These are phyloP conservation scores for Ogataea henricii DNA, from an alignment of 805 yeast genomes.

Conservation along the genomic window DNA sequence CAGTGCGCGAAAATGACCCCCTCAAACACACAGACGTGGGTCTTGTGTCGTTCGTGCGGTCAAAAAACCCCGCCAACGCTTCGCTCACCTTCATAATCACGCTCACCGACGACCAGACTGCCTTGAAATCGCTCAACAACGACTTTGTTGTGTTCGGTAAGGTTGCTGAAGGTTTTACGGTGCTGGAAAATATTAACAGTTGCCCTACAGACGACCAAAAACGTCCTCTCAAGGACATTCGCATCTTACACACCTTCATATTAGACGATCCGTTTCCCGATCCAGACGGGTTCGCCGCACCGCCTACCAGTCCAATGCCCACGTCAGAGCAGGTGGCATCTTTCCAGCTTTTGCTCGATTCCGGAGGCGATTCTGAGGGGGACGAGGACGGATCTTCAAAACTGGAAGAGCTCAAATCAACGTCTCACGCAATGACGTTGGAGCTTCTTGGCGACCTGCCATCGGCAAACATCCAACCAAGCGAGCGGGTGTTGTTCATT, in stretches of 20 bases:
- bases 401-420: slow-evolving; percentile 36
- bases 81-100: slow-evolving; percentile 43
- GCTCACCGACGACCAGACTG: slow-evolving; percentile 31
- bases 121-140: slow-evolving; percentile 28
- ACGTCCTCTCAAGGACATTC: slow-evolving; percentile 49
- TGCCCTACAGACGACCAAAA: slow-evolving; percentile 40
- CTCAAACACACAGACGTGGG: slow-evolving; percentile 36
- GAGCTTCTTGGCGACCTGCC: slow-evolving; percentile 68
- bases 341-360: slow-evolving; percentile 34
- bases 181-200: slow-evolving; percentile 46
- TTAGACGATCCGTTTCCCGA: slow-evolving; percentile 57
- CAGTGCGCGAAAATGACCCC: slow-evolving; percentile 22
- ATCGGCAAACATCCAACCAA: slow-evolving; percentile 56
- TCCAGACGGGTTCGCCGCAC: slow-evolving; percentile 23
- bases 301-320: slow-evolving; percentile 40
- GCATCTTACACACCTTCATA: slow-evolving; percentile 52
- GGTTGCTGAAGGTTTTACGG: slow-evolving; percentile 51
- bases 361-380: slow-evolving; percentile 22
- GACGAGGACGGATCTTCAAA: too few relatives aligned
- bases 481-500: slow-evolving; percentile 61
- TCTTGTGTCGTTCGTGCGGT: slow-evolving; percentile 31
- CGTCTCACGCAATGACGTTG: slow-evolving; percentile 58
- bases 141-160: slow-evolving; percentile 46
- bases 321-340: slow-evolving; percentile 33
- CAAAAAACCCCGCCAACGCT: slow-evolving; percentile 14